Evolutionary conservation across 1,139 yeast genomes (phyloP), one percentile per base, ranked within the genome.

Genomic region (Kazachstania sp.): DNA sequence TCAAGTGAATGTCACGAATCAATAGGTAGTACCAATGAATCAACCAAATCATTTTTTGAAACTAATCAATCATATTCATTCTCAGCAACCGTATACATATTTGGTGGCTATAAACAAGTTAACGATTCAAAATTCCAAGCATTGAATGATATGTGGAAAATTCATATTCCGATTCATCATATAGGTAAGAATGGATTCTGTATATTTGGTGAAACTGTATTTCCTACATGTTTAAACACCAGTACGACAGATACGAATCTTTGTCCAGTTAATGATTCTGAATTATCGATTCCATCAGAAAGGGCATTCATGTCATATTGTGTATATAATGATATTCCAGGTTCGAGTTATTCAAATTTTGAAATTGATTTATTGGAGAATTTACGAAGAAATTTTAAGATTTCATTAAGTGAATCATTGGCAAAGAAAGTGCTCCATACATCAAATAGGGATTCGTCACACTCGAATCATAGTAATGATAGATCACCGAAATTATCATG

Each of bases 131-230:
- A 53, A n/a, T 73, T 66, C 49, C 64, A 68, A 36, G 70, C 77
- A 2, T 58, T 73, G 52, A 67, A 68, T 48, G 79, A 75, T 55
- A 48, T 74, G 19, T 75, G 79, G 79, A 70, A 66, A 54, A 66
- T 73, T 37, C 77, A 74, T 48, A 49, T 74, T 2, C 64, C 71
- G 3, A 61, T 71, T 1, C 56, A 61, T 18, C 60, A 62, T 20
- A 55, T 60, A 20, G 70, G 71, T 2, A 63, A 61, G 35, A 59
- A 63, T 23, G 63, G 63, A 8, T 63, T 56, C 41, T 51, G 59
- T 13, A 61, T 64, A 44, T 68, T 69, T 53, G 66, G 63, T 7
- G 66, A 61, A 19, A 56, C 61, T 2, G 65, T 66, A 0, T 45
- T 54, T 9, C 71, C 69, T 3, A 62, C 65, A 2, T 60, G 63